These are phyloP conservation scores for Colletotrichum coccodes DNA, from an alignment of 2,329 filamentous ascomycete species.

Conservation along the genomic window DNA sequence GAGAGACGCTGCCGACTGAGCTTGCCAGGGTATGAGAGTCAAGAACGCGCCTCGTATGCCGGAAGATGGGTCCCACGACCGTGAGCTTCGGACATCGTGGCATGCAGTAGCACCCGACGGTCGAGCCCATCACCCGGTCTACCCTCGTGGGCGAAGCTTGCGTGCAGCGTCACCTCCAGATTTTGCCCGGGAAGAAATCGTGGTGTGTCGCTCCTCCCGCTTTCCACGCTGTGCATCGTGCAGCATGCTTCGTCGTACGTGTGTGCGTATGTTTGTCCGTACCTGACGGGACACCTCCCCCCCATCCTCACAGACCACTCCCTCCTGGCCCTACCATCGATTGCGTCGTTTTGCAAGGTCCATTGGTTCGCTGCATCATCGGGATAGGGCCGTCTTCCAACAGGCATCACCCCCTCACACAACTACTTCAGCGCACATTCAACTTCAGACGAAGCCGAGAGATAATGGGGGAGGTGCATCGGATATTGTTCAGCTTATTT, in stretches of 20 bases:
- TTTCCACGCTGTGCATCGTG: not conserved
- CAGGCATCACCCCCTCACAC: not conserved
- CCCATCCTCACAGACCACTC: not conserved
- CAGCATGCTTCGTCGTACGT: not conserved
- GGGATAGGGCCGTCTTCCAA: not conserved
- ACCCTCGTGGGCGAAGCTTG: not conserved
- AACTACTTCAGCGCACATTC: not conserved
- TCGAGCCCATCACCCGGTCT: not conserved
- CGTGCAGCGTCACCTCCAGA: not conserved
- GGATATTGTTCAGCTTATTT: not conserved
- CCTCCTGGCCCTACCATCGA: not conserved
- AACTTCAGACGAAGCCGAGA: not conserved
- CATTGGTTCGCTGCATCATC: not conserved
- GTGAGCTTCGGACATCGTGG: constrained; percentile 3
- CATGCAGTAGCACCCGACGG: not conserved
- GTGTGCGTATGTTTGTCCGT: no score
- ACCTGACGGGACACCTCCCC: not conserved
- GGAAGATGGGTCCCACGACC: not conserved
- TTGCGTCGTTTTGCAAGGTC: not conserved
- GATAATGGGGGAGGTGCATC: not conserved
- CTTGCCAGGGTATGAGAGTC: not conserved
- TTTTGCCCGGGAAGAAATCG: not conserved
- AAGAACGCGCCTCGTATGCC: not conserved
- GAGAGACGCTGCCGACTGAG: not conserved
- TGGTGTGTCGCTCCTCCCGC: constrained; percentile 1